Evolutionary conservation across 768 basidiomycete species (phyloP), one percentile per base, ranked within the genome.

Genomic region (Gymnopilus junonius): DNA sequence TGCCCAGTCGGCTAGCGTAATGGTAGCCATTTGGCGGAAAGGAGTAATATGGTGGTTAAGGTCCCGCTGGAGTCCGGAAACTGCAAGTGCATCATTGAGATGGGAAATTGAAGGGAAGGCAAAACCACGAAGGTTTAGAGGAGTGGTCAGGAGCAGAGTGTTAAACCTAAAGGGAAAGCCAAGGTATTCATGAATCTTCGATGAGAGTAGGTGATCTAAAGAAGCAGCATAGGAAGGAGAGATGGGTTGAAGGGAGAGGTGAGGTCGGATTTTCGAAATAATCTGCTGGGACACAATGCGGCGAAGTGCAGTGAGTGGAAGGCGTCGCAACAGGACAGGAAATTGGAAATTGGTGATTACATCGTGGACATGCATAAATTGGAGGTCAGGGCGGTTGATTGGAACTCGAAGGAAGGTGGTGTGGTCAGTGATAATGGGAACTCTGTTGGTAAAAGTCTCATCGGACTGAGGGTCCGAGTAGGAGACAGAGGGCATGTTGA

Each of bases 181-280:
- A 1, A 66, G 35, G 8, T 56, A 17, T 0, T 64, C 31, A 35
- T 76, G 73, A 1, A 75, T 50, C 11, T 62, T 55, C 1, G 29
- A 23, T 1, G 61, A 57, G 0, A 76, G 32, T 0, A 23, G 12
- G 0, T 53, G 43, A 42, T 73, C 73, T 0, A 74, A 59, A n/a
- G 40, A 39, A 4, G 48, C 58, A 0, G 69, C 69, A 43, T 76
- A 65, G 0, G 27, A 2, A 0, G 39, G 59, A 2, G 48, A 55
- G n/a, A 74, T 63, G 15, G 73, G 70, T 56, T 75, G 73, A 0
- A 75, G 51, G 0, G 68, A 66, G 0, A 76, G 48, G 0, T 68
- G 58, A 0, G 72, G 58, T 1, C 69, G 43, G 21, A 60, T 57
- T 20, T 42, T 35, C 0, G 72, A 70, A 0, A 72, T 58, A 8